These are phyloP conservation scores for Colletotrichum aenigma DNA, from an alignment of 2,329 filamentous ascomycete species.

Conservation along the genomic window DNA sequence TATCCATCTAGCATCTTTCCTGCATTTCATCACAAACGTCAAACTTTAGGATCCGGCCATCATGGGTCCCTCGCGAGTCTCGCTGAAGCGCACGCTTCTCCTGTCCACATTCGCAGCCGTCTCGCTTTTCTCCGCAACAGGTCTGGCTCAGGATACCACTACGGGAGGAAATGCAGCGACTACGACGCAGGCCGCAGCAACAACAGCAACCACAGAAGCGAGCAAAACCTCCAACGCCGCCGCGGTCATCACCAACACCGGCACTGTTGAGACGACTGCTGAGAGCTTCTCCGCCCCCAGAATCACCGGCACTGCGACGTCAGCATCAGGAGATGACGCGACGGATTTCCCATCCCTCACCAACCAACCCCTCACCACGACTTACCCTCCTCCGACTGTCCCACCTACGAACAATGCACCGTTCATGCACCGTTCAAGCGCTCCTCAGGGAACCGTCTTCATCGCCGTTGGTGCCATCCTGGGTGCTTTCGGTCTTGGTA, in stretches of 20 bases:
- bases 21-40: background rate
- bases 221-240: slow-evolving; percentile 14
- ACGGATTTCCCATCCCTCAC: slow-evolving; percentile 48
- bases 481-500: slow-evolving; percentile 79
- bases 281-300: slow-evolving; percentile 14
- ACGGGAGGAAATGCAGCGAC: background rate
- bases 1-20: background rate
- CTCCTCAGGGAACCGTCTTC: slow-evolving; percentile 94
- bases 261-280: slow-evolving; percentile 15
- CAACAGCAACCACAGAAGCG: slow-evolving; percentile 12
- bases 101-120: slow-evolving; percentile 73
- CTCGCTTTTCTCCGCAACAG: slow-evolving; percentile 33
- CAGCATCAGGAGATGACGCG: slow-evolving; percentile 25
- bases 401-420: slow-evolving; percentile 85
- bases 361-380: slow-evolving; percentile 43
- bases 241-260: slow-evolving; percentile 25
- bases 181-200: slow-evolving; percentile 5
- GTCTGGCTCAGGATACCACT: slow-evolving; percentile 34
- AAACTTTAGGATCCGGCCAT: background rate
- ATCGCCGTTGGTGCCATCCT: slow-evolving; percentile 91
- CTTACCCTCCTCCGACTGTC: slow-evolving; percentile 75
- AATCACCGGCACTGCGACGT: slow-evolving; percentile 23
- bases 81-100: slow-evolving; percentile 59
- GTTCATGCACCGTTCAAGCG: slow-evolving; percentile 85
- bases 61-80: slow-evolving; percentile 13